Evolutionary conservation across 2,329 filamentous ascomycete species (phyloP), one percentile per base, ranked within the genome.

Genomic region (Pyricularia sp.): DNA sequence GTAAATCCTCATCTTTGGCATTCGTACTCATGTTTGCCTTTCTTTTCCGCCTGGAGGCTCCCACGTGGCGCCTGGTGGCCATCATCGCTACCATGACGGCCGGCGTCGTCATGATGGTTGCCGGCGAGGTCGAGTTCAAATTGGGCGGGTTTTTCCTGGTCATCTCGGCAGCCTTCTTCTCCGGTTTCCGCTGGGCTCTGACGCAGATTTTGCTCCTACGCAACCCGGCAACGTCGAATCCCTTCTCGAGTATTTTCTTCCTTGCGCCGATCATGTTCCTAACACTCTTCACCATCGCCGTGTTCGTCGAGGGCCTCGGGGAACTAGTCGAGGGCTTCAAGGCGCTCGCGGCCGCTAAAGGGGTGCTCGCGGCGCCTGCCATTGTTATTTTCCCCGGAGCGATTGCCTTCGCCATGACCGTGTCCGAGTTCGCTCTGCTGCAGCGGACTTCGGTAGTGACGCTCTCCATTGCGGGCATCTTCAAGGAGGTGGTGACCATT

Each of bases 401-500:
- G 49, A 88, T 99, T 64, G 94, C 94, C 1, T 99, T 99, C 74
- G 84, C 92, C 68, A 99, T 99, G 94, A 97, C 96, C 22, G 87
- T 92, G 0, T 64, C 91, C 64, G 94, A 99, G 76, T 99, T 97
- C 74, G 93, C 94, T 64, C 84, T 99, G 67, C 84, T 99, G 69
- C 89, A 97, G 79, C 90, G 94, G 62, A 97, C 93, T 0, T 96
- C 90, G 1, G 94, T 99, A 64, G 94, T 99, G 63, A 97, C 94
- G 0, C 82, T 99, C 60, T 96, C 90, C 63, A 97, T 99, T 70
- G 96, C 93, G 68, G 94, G 94, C 67, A 97, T 99, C 67, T 97
- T 99, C 82, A 99, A 99, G 75, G 94, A 99, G 78, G 94, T 97
- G 55, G 88, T 99, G 65, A 99, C 94, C 16, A 97, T 99, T 71